Conservation (phyloP, 2,329 filamentous ascomycete species). For the Colletotrichum euphorbiae region DNA sequence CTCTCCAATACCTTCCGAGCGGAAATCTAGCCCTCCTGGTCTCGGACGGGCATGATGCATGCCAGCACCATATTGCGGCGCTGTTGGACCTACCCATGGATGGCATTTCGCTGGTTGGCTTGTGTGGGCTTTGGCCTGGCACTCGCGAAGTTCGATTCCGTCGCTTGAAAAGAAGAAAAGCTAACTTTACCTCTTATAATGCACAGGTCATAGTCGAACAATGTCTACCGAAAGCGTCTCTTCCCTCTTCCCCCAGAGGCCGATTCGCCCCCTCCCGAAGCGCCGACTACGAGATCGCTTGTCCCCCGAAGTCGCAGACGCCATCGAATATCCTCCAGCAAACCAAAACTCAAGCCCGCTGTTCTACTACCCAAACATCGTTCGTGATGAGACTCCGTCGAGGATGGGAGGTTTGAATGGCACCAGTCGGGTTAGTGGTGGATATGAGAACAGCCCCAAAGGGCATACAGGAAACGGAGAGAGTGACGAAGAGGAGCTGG, state of each 20-base stretch:
- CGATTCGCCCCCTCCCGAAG: slow-evolving; percentile 92
- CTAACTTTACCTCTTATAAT: slow-evolving; percentile 37
- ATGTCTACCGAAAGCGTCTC: slow-evolving; percentile 83
- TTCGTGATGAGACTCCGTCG: slow-evolving; percentile 41
- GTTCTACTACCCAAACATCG: slow-evolving; percentile 73
- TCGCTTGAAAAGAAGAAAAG: slow-evolving; percentile 16
- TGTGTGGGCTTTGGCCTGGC: not conserved
- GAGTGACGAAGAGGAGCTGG: slow-evolving; percentile 70
- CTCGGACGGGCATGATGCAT: slow-evolving; percentile 4
- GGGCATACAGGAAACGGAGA: slow-evolving; percentile 63
- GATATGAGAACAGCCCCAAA: slow-evolving; percentile 32
- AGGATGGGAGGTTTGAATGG: slow-evolving; percentile 44
- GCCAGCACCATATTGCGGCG: not conserved
- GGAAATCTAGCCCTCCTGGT: not conserved
- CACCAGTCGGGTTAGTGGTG: slow-evolving; percentile 37
- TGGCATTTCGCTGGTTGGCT: too few species aligned
- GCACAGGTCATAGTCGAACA: slow-evolving; percentile 58
- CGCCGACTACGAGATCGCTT: slow-evolving; percentile 88
- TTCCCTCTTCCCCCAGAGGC: slow-evolving; percentile 85
- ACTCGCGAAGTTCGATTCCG: slow-evolving; percentile 14
- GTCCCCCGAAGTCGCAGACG: slow-evolving; percentile 84
- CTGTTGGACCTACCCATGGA: not conserved
- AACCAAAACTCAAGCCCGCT: slow-evolving; percentile 78
- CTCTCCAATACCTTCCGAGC: slow-evolving; percentile 13
- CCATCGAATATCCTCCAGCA: slow-evolving; percentile 84